Evolutionary conservation across 257 asterid species (phyloP), one percentile per base, ranked within the genome.

Genomic region (Penstemon barbatus): DNA sequence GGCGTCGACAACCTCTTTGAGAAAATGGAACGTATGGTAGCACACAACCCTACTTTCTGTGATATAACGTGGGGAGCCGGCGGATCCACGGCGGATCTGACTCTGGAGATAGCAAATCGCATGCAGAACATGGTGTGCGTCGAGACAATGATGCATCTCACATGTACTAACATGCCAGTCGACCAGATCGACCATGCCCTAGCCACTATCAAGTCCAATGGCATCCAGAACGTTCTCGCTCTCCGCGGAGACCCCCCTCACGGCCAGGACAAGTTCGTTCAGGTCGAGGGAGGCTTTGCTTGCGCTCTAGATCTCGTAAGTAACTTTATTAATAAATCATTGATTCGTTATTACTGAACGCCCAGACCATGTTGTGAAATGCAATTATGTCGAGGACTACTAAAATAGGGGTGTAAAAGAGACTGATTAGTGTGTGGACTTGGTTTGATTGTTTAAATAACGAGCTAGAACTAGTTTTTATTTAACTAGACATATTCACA

Each of bases 1-100:
- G 99, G 99, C 2, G 96, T 91, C 52, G 99, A 91, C 62, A 94
- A 94, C 71, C 86, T 94, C 77, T 94, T 94, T 73, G 97, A 94
- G 69, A 81, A 90, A 50, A 90, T 93, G 99, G 99, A 93, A 72
- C 81, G 99, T 57, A 94, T 94, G 99, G 99, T 94, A 75, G 90
- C 80, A 71, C 95, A 90, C 77, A 86, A 83, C 68, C 99, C 99
- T 3, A 59, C 88, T 0, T 94, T 94, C 82, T 91, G 97, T 71
- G 97, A 94, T 74, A 91, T 94, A 69, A 94, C 99, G 0, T 94
- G 99, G 99, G 99, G 99, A 4, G 99, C 97, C 18, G 97, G 99
- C 69, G 97, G 99, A 59, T 87, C 99, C 76, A 94, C 99, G n/a
- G 97, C 97, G 48, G 99, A 94, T 84, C 84, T 94, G 79, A 94